phyloP scores from a whole-genome alignment of 257 asterid species.

The Capsicum baccatum region DNA sequence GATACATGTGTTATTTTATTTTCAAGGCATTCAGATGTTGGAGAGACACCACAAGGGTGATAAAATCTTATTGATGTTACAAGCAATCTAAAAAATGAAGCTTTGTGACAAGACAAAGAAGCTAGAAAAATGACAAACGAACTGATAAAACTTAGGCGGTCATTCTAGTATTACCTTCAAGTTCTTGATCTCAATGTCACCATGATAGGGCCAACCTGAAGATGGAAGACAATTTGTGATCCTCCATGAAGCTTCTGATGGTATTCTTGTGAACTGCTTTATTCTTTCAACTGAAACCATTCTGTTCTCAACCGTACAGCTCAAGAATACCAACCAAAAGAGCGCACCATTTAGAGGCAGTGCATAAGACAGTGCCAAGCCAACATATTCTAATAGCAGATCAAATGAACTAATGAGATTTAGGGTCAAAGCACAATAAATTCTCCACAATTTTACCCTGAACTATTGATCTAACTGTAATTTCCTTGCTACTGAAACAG shows the following conservation, averaged over 20 bases:
- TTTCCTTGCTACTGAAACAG: background rate
- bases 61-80: background rate
- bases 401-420: background rate
- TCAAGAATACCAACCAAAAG: conserved; percentile 50
- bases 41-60: background rate
- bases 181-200: conserved; percentile 54
- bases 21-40: background rate
- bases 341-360: conserved; percentile 51
- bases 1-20: background rate
- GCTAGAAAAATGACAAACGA: background rate
- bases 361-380: conserved; percentile 72
- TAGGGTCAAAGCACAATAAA: background rate
- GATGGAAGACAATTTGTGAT: conserved; percentile 42
- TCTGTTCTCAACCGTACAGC: conserved; percentile 59
- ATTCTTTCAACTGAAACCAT: conserved; percentile 86
- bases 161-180: conserved; percentile 50
- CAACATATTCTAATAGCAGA: conserved; percentile 49
- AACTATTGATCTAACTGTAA: background rate
- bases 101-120: background rate
- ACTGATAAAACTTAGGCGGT: background rate
- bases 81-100: too few relatives aligned
- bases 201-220: conserved; percentile 64
- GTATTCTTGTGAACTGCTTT: conserved; percentile 62
- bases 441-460: background rate
- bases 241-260: conserved; percentile 69